phyloP scores from a whole-genome alignment of 1,284 basidiomycete species.

The Boletus calvinii region DNA sequence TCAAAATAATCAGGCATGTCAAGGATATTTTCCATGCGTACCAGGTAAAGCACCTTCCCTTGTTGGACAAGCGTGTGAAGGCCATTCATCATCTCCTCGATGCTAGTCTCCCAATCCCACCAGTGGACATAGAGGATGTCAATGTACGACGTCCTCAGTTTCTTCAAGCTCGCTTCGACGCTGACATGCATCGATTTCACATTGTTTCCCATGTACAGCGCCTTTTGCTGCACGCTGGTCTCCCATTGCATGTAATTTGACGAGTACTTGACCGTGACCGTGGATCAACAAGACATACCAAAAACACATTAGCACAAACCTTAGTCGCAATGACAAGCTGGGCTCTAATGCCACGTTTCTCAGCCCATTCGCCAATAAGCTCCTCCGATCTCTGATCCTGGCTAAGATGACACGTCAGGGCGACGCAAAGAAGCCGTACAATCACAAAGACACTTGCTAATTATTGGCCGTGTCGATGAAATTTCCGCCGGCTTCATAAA shows the following conservation, averaged over 20 bases:
- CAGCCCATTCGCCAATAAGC: constrained; percentile 60
- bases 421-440: background rate
- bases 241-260: constrained; percentile 30
- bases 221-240: constrained; percentile 23
- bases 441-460: constrained; percentile 36
- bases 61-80: constrained; percentile 41
- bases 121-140: constrained; percentile 36
- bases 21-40: constrained; percentile 5
- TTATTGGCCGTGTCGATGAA: constrained; percentile 56
- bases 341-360: constrained; percentile 48
- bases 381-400: constrained; percentile 51
- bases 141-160: constrained; percentile 45
- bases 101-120: constrained; percentile 37
- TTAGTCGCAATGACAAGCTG: constrained; percentile 58
- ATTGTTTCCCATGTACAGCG: constrained; percentile 39
- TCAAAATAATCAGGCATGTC: background rate
- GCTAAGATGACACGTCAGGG: constrained; percentile 28
- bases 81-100: constrained; percentile 49
- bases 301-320: constrained; percentile 22
- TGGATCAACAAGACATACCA: background rate
- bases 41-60: constrained; percentile 49
- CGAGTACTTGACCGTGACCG: constrained; percentile 29
- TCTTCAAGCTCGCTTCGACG: constrained; percentile 40
- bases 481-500: constrained; percentile 49
- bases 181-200: constrained; percentile 33